Conservation (phyloP, 805 yeast genomes). For the Kazachstania psychrophila region DNA sequence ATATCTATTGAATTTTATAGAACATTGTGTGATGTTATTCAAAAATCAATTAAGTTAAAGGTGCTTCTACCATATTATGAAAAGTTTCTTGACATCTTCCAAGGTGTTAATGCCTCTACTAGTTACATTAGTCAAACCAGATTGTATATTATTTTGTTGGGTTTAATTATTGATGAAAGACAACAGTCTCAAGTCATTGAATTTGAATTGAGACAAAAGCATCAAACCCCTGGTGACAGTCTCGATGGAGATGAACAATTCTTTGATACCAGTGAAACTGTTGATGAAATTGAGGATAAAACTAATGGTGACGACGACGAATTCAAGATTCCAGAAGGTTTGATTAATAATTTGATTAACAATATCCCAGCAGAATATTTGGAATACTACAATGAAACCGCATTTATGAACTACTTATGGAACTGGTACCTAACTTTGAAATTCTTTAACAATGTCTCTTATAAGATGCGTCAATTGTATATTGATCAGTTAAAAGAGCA, state of each 20-base stretch:
- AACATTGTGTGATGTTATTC: constrained; percentile 28
- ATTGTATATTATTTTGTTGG: constrained; percentile 34
- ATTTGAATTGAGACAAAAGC: constrained; percentile 43
- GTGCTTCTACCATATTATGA: constrained; percentile 29
- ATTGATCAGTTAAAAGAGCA: constrained; percentile 46
- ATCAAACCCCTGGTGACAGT: constrained; percentile 14
- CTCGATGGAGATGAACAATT: constrained; percentile 5
- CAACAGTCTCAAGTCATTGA: constrained; percentile 60
- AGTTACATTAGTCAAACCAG: no score
- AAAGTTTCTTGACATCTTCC: constrained; percentile 33
- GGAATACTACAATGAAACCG: constrained; percentile 32
- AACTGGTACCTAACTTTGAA: constrained; percentile 56
- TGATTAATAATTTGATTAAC: constrained; percentile 31
- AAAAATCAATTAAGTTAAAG: constrained; percentile 22
- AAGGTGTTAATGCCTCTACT: no score
- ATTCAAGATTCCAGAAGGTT: constrained; percentile 24
- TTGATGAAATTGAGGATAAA: constrained; percentile 3
- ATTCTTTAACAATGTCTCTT: constrained; percentile 57
- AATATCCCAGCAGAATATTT: constrained; percentile 31
- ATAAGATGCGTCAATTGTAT: constrained; percentile 52
- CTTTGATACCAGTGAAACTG: not conserved
- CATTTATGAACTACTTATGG: constrained; percentile 44
- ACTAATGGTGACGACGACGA: constrained; percentile 7
- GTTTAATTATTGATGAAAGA: constrained; percentile 32
- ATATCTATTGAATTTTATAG: constrained; percentile 31